Percentiles rank a stretch among this genome's conserved stretches.
Conservation (phyloP, 371 early-diverging fungal species). For the Encephalitozoon cuniculi region DNA sequence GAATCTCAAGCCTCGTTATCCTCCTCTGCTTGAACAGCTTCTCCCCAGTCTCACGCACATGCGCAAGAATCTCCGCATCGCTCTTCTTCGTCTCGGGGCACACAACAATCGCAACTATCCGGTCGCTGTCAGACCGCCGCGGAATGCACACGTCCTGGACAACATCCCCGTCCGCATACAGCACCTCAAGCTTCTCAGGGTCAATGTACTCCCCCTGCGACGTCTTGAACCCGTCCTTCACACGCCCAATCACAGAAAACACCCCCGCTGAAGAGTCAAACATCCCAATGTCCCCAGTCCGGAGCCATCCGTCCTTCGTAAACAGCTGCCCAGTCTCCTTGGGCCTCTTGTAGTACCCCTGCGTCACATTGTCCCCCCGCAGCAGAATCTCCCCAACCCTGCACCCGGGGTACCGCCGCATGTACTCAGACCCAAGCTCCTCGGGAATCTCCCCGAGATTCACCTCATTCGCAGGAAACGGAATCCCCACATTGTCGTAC, state of each 20-base stretch:
- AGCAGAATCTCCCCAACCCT: slow-evolving; percentile 82
- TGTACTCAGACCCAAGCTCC: slow-evolving; percentile 1
- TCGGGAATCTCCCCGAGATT: slow-evolving; percentile 66
- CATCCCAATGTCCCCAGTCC: slow-evolving; percentile 78
- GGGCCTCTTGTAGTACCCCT: slow-evolving; percentile 67
- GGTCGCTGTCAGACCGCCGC: slow-evolving; percentile 43
- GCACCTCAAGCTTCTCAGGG: slow-evolving; percentile 85
- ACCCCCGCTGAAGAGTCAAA: slow-evolving; percentile 66
- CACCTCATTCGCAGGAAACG: slow-evolving; percentile 68
- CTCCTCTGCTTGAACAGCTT: slow-evolving; percentile 39
- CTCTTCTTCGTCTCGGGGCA: slow-evolving; percentile 8
- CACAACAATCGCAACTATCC: slow-evolving; percentile 57
- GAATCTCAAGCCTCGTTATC: slow-evolving; percentile 60
- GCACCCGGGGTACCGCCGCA: slow-evolving; percentile 19
- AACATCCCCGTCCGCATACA: slow-evolving; percentile 19
- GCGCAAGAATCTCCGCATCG: slow-evolving; percentile 15
- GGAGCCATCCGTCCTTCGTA: slow-evolving; percentile 76
- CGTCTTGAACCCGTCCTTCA: slow-evolving; percentile 92
- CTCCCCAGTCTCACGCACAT: slow-evolving; percentile 29
- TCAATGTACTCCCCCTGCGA: slow-evolving; percentile 89
- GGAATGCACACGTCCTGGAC: slow-evolving; percentile 60
- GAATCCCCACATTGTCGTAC: slow-evolving; percentile 75
- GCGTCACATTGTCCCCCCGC: slow-evolving; percentile 69
- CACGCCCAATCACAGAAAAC: slow-evolving; percentile 76
- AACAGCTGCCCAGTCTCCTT: slow-evolving; percentile 71